These are phyloP conservation scores for Russula foetens DNA, from an alignment of 768 basidiomycete genomes.

Conservation along the genomic window DNA sequence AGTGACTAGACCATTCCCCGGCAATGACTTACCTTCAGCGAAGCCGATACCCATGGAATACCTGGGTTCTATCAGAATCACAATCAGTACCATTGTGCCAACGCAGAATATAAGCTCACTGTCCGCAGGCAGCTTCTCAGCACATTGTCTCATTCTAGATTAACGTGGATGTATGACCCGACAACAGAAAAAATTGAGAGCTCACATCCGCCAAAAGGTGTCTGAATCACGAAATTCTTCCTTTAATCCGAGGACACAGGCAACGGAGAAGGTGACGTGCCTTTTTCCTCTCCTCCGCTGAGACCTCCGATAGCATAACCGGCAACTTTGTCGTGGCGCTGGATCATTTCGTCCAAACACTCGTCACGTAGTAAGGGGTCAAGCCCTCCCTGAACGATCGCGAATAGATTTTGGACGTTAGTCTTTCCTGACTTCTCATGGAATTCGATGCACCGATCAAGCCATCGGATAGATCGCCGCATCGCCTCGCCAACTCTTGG, in stretches of 20 bases:
- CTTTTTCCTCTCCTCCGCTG: conserved; percentile 90
- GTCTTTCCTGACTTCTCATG: conserved; percentile 63
- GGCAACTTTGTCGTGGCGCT: conserved; percentile 65
- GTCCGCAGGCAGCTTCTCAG: conserved; percentile 69
- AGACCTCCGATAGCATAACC: conserved; percentile 89
- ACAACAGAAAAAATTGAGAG: not conserved
- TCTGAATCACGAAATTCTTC: conserved; percentile 35
- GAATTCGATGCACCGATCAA: conserved; percentile 76
- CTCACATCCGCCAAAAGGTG: conserved; percentile 79
- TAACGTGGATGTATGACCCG: conserved; percentile 13
- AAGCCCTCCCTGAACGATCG: conserved; percentile 86
- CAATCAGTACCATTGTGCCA: conserved; percentile 1
- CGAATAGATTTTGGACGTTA: conserved; percentile 75
- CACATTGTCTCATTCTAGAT: conserved; percentile 73
- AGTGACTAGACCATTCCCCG: not conserved
- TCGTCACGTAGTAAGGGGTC: conserved; percentile 60
- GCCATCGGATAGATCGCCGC: conserved; percentile 82
- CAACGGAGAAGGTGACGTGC: conserved; percentile 29
- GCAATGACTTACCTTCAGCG: conserved; percentile 57
- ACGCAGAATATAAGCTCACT: conserved; percentile 35
- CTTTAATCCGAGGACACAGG: not conserved
- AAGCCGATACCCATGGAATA: conserved; percentile 94
- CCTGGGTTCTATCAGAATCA: conserved; percentile 63
- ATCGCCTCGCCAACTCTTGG: conserved; percentile 83
- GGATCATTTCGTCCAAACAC: conserved; percentile 77